Conservation (phyloP, 139 green algal species). For the Dunaliella sp. region DNA sequence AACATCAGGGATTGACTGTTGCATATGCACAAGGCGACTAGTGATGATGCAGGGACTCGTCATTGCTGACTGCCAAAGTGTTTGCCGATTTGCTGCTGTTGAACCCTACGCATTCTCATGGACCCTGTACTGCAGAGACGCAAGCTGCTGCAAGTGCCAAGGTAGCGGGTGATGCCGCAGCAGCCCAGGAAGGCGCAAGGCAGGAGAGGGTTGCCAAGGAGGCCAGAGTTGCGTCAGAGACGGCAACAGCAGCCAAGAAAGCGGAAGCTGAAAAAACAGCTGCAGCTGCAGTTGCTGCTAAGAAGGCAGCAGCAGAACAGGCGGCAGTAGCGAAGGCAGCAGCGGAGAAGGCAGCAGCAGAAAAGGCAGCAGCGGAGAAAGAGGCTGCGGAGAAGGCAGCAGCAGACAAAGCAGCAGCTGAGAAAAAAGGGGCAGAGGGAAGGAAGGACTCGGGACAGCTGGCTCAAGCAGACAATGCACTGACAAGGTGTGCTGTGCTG, state of each 20-base stretch:
- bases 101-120: too few species aligned
- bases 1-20: too few species aligned
- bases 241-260: not conserved
- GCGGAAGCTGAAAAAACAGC: not conserved
- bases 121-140: not conserved
- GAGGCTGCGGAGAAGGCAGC: not conserved
- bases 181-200: too few species aligned
- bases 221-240: not conserved
- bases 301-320: not conserved
- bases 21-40: too few species aligned
- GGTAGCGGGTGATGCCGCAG: not conserved
- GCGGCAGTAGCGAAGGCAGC: not conserved
- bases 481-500: not conserved
- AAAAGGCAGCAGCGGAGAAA: not conserved
- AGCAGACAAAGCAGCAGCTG: not conserved
- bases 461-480: not conserved
- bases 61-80: too few species aligned
- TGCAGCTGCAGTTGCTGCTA: too few species aligned
- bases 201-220: too few species aligned
- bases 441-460: not conserved
- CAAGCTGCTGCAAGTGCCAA: constrained; percentile 1
- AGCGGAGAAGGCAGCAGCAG: not conserved
- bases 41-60: too few species aligned
- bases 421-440: not conserved
- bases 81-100: too few species aligned